phyloP scores from a whole-genome alignment of 2,329 filamentous ascomycete species.

The Mycosphaerella arachidis region DNA sequence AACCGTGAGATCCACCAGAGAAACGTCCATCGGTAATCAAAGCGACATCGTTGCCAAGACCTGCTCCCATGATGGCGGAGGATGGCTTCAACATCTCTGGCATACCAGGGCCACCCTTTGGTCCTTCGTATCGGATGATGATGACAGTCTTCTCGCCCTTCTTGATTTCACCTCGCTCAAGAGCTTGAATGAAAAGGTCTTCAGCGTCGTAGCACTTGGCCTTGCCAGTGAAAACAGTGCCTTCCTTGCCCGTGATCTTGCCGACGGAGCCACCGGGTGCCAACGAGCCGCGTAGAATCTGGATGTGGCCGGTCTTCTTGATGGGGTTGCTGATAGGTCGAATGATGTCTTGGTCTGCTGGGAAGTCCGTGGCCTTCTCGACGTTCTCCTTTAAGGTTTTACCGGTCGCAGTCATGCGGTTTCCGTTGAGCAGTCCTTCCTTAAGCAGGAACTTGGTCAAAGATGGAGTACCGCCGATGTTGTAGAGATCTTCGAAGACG shows the following conservation, averaged over 20 bases:
- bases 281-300: constrained; percentile 65
- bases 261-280: constrained; percentile 67
- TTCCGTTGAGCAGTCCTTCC: constrained; percentile 47
- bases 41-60: constrained; percentile 67
- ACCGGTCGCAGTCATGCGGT: constrained; percentile 48
- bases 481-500: constrained; percentile 57
- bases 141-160: constrained; percentile 74
- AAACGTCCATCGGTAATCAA: constrained; percentile 72
- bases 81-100: constrained; percentile 70
- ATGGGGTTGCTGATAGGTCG: constrained; percentile 64
- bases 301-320: constrained; percentile 67
- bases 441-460: constrained; percentile 48
- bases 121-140: constrained; percentile 69
- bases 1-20: constrained; percentile 77
- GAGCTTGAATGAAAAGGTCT: constrained; percentile 62
- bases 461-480: constrained; percentile 48
- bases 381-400: constrained; percentile 49
- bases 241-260: constrained; percentile 75
- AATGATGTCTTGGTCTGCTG: constrained; percentile 66
- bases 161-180: constrained; percentile 65
- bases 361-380: constrained; percentile 58
- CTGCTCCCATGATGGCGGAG: constrained; percentile 69
- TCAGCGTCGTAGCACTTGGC: constrained; percentile 67
- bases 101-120: constrained; percentile 71
- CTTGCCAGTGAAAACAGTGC: constrained; percentile 61